A percentile compares a stretch with the other conserved stretches of the same genome.
phyloP scores from a whole-genome alignment of 2,329 filamentous ascomycete species.

The Fusarium clavum region DNA sequence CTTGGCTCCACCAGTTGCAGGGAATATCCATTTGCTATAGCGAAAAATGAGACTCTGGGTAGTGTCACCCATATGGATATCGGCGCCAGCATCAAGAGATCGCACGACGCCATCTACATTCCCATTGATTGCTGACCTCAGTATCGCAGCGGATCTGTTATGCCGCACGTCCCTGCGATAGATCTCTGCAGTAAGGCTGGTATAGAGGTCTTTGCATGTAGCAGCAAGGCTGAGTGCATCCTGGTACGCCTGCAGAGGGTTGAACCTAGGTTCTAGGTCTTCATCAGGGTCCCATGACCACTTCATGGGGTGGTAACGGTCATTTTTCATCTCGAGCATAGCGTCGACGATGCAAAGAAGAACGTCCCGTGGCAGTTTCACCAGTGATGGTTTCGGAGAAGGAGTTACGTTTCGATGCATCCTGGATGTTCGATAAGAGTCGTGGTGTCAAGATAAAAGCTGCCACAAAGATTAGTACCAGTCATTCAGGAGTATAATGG shows the following conservation, averaged over 20 bases:
- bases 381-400: neutral
- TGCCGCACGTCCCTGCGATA: slow-evolving; percentile 1
- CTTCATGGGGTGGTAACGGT: neutral
- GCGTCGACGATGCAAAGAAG: neutral
- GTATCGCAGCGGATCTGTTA: neutral
- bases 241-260: neutral
- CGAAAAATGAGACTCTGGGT: neutral
- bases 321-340: slow-evolving; percentile 1
- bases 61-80: neutral
- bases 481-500: neutral
- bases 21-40: too few relatives aligned
- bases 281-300: neutral
- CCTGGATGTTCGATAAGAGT: neutral
- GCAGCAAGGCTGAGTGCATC: slow-evolving; percentile 14
- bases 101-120: neutral
- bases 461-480: neutral
- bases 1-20: neutral
- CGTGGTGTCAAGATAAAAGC: neutral
- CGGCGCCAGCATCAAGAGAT: neutral
- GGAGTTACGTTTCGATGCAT: neutral
- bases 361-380: neutral
- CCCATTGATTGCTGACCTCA: neutral
- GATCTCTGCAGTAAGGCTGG: neutral
- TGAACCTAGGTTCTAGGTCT: neutral
- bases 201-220: neutral